Evolutionary conservation across 768 basidiomycete genomes (phyloP), one percentile per base, ranked within the genome.

Genomic region (Cystoderma amianthinum): DNA sequence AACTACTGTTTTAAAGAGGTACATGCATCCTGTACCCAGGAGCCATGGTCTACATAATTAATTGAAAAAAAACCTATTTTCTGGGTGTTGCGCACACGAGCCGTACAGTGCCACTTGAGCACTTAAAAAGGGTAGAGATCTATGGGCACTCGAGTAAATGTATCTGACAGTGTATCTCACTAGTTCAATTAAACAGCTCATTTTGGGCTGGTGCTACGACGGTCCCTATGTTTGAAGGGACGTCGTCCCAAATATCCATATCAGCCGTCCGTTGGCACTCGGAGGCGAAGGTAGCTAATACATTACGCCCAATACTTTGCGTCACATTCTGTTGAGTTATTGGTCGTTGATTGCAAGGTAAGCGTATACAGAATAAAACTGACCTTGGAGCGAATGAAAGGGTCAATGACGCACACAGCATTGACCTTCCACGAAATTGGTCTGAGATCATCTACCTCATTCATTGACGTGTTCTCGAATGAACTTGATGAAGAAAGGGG

Each of bases 311-410:
- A 17, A 55, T 36, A 23, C 33, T 41, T 16, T 4, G 22, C 5
- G 54, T 47, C 4, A 55, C 19, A 23, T 55, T 55, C 53, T 55
- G 32, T 19, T 12, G 15, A 32, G 33, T 9, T 22, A 41, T 36
- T 36, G 18, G 7, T 9, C 6, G 18, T 36, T 36, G 18, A 16
- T n/a, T n/a, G n/a, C n/a, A n/a, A n/a, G 34, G 16, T 7, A 19
- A 36, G 9, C 11, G 34, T 7, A 6, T 35, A 37, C 12, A 13
- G 23, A 20, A 28, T 34, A 25, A 18, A 16, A 39, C 44, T 28
- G 36, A 67, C 70, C 62, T 65, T 69, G 23, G 44, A 51, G 15
- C 44, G 51, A 36, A 69, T 58, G 49, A 72, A 72, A 0, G 71
- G 71, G 34, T 45, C 11, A 25, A 30, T 28, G 17, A 38, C 38